These are phyloP conservation scores for Candida mesenterica DNA, from an alignment of 1,139 yeast species.

Conservation along the genomic window DNA sequence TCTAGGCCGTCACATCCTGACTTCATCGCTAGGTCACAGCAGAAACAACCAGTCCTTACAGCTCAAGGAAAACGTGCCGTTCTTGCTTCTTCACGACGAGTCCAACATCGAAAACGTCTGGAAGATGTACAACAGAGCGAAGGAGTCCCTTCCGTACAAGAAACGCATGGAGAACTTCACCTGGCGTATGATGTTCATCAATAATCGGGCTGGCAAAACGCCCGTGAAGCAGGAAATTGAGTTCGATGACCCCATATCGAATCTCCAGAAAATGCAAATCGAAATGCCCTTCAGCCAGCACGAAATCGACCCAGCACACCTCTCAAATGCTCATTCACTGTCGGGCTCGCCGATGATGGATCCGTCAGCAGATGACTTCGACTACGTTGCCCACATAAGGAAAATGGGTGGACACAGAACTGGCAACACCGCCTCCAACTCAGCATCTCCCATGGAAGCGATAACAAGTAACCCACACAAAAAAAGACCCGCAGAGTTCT, in stretches of 20 bases:
- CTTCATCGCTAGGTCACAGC: too few species aligned
- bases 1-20: not conserved
- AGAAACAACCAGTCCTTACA: too few species aligned
- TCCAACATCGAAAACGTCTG: slow-evolving; percentile 62
- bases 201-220: slow-evolving; percentile 15
- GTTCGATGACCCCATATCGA: not conserved
- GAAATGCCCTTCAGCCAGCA: too few species aligned
- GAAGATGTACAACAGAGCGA: slow-evolving; percentile 78
- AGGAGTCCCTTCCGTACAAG: slow-evolving; percentile 72
- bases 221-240: not conserved
- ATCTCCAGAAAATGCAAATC: slow-evolving; percentile 1
- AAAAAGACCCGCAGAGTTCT: slow-evolving; percentile 37
- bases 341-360: slow-evolving; percentile 15
- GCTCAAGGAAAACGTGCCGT: slow-evolving; percentile 1
- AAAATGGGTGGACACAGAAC: slow-evolving; percentile 43
- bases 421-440: slow-evolving; percentile 3
- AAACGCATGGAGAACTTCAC: slow-evolving; percentile 78
- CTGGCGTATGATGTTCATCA: slow-evolving; percentile 80
- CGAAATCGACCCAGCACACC: not conserved
- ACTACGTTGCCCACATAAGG: slow-evolving; percentile 66
- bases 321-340: not conserved
- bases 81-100: slow-evolving; percentile 24
- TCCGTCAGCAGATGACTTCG: slow-evolving; percentile 56
- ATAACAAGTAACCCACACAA: slow-evolving; percentile 11
- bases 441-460: not conserved